Conservation (phyloP, 148 eudicot genomes). For the Chenopodium album region DNA sequence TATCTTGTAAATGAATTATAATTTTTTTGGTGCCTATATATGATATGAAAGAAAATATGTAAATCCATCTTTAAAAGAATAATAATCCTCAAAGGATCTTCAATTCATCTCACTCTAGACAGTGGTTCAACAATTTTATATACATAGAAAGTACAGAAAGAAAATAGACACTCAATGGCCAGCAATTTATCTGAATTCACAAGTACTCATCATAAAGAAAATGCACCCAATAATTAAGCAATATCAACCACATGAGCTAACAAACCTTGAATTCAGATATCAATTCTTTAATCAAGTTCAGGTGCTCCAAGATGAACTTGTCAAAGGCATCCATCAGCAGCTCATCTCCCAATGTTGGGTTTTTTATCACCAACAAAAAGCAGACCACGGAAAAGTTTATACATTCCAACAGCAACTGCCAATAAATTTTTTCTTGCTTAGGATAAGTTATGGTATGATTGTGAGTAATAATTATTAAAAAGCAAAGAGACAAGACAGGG, state of each 20-base stretch:
- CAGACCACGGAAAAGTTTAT: constrained; percentile 61
- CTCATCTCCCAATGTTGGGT: constrained; percentile 46
- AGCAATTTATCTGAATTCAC: not conserved
- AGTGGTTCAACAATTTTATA: not conserved
- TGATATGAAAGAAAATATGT: not conserved
- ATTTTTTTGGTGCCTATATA: not conserved
- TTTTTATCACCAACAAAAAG: constrained; percentile 57
- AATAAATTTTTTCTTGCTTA: constrained; percentile 9
- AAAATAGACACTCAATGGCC: not conserved
- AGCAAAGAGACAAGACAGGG: not conserved
- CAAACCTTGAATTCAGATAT: constrained; percentile 64
- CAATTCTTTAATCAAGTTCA: constrained; percentile 57
- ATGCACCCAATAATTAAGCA: constrained; percentile 5
- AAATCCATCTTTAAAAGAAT: not conserved
- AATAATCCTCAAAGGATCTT: not conserved
- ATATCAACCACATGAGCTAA: not conserved
- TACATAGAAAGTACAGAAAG: not conserved
- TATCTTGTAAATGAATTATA: not conserved
- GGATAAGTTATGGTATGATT: not conserved
- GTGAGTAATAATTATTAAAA: not conserved
- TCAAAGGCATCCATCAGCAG: constrained; percentile 46
- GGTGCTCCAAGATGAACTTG: constrained; percentile 55
- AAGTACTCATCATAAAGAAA: not conserved
- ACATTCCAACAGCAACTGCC: constrained; percentile 70
- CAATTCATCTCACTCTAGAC: too few relatives aligned